Conservation (phyloP, 225 moss, liverwort and hornwort species). For the Antitrichia curtipendula region DNA sequence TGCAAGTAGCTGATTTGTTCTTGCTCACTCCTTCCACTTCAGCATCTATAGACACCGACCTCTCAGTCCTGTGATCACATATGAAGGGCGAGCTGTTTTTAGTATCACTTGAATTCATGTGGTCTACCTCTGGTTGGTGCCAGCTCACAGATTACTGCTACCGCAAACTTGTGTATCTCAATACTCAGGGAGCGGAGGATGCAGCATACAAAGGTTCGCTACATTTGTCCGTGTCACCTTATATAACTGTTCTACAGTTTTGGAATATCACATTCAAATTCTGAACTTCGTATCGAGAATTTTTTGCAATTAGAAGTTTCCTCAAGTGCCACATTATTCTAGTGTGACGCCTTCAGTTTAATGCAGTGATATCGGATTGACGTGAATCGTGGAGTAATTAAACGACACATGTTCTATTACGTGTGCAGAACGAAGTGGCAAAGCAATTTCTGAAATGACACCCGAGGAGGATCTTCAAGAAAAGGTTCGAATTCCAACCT, state of each 20-base stretch:
- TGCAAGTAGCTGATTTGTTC: background rate
- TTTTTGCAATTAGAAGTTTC: background rate
- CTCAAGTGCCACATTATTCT: background rate
- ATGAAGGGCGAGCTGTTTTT: background rate
- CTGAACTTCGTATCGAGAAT: background rate
- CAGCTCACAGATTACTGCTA: slow-evolving; percentile 93
- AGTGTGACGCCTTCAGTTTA: background rate
- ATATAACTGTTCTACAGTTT: background rate
- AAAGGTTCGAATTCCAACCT: slow-evolving; percentile 33
- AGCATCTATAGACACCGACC: background rate
- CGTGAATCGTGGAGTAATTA: background rate
- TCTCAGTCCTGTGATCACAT: background rate
- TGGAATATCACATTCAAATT: background rate
- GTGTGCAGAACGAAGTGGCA: slow-evolving; percentile 55
- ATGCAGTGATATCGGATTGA: background rate
- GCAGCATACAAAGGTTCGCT: slow-evolving; percentile 49
- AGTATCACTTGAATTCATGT: background rate
- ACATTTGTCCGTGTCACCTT: background rate
- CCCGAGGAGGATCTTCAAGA: slow-evolving; percentile 67
- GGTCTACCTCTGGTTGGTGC: background rate
- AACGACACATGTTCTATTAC: background rate
- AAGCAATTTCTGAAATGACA: slow-evolving; percentile 43
- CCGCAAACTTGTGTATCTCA: slow-evolving; percentile 85
- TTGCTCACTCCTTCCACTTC: background rate
- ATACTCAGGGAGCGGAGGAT: slow-evolving; percentile 71